Evolutionary conservation across 2,329 filamentous ascomycete species (phyloP).

Genomic region (Phyllosticta ampelicida): DNA sequence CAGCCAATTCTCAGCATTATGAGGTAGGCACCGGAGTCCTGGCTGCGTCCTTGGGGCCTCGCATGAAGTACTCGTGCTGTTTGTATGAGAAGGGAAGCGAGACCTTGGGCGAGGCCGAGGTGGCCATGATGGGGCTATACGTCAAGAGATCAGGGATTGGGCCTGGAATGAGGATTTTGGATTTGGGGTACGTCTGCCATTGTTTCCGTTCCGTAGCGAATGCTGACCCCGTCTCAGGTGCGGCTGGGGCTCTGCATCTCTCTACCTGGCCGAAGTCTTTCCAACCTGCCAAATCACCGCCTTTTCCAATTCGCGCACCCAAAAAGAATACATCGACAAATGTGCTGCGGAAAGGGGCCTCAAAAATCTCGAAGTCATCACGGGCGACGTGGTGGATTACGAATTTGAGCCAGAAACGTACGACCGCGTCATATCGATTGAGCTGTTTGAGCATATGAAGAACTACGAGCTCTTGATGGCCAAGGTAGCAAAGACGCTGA

Average conservation of each 20-base stretch:
- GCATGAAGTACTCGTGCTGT: slow-evolving; percentile 64
- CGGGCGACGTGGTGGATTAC: slow-evolving; percentile 55
- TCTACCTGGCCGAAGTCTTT: slow-evolving; percentile 56
- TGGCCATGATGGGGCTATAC: slow-evolving; percentile 54
- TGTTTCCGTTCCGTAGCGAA: neutral
- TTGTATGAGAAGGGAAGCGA: slow-evolving; percentile 53
- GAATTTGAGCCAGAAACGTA: slow-evolving; percentile 49
- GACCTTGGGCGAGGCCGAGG: slow-evolving; percentile 55
- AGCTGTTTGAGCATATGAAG: slow-evolving; percentile 69
- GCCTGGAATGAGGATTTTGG: slow-evolving; percentile 52
- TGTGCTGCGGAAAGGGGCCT: slow-evolving; percentile 47
- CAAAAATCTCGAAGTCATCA: slow-evolving; percentile 52
- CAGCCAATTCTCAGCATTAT: slow-evolving; percentile 61
- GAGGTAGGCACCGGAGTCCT: slow-evolving; percentile 59
- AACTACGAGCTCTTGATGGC: slow-evolving; percentile 58
- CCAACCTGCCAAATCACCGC: slow-evolving; percentile 52
- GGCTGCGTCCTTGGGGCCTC: slow-evolving; percentile 49
- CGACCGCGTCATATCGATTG: slow-evolving; percentile 58
- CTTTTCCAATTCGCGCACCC: slow-evolving; percentile 59
- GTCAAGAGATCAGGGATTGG: slow-evolving; percentile 48
- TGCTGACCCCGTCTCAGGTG: slow-evolving; percentile 33
- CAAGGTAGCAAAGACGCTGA: slow-evolving; percentile 50
- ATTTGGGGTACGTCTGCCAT: slow-evolving; percentile 43
- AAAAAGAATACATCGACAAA: slow-evolving; percentile 55
- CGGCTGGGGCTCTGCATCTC: slow-evolving; percentile 55